A percentile compares a stretch with the other conserved stretches of the same genome.
These are phyloP conservation scores for Stagonosporopsis cucurbitacearum DNA, from an alignment of 2,329 filamentous ascomycete species.

Conservation along the genomic window DNA sequence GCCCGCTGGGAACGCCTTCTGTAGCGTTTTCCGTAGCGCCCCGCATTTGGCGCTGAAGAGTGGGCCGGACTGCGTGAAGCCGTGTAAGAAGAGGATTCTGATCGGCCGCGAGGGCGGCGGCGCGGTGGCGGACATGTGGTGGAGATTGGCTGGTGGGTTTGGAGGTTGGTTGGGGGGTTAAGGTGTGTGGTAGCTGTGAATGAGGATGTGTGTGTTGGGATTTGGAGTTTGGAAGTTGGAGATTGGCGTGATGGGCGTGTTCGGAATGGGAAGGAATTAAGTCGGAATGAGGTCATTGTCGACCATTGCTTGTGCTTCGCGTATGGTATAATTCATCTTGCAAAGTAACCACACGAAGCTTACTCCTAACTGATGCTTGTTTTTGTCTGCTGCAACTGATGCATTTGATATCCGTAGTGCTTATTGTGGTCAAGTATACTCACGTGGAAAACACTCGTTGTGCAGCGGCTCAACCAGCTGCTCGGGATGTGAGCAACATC, in stretches of 20 bases:
- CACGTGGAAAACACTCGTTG: not conserved
- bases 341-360: not conserved
- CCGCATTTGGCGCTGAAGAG: conserved; percentile 89
- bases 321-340: not conserved
- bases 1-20: conserved; percentile 70
- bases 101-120: conserved; percentile 46
- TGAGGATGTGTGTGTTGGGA: not conserved
- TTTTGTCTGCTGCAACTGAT: not conserved
- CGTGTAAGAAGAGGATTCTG: conserved; percentile 61
- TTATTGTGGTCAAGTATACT: not conserved
- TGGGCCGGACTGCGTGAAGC: conserved; percentile 88
- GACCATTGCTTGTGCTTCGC: not conserved
- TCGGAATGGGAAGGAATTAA: conserved; percentile 7
- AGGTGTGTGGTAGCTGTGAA: not conserved
- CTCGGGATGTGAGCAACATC: not conserved
- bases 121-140: conserved; percentile 40
- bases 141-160: conserved; percentile 26
- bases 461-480: not conserved
- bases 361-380: too few species aligned
- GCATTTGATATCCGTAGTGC: not conserved
- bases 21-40: conserved; percentile 79
- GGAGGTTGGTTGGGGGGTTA: conserved; percentile 25
- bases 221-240: too few species aligned
- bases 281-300: conserved; percentile 13
- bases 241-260: not conserved